Evolutionary conservation across 2,329 filamentous ascomycete genomes (phyloP).

Genomic region (Arthrobotrys musiformis): DNA sequence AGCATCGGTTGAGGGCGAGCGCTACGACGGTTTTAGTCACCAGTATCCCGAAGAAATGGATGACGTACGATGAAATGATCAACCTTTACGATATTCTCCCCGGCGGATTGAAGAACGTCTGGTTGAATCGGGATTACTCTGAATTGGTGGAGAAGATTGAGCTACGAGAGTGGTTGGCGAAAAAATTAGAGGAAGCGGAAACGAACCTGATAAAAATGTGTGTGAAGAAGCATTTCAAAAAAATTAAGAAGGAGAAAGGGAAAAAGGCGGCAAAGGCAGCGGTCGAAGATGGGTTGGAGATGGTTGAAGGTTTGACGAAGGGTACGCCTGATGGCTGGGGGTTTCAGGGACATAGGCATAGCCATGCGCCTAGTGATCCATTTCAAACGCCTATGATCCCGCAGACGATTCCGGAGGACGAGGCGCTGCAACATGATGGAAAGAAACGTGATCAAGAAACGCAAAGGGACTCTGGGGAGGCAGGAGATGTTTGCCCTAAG

Average conservation of each 20-base stretch:
- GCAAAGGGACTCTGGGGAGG: constrained; percentile 57
- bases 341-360: constrained; percentile 43
- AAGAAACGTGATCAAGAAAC: constrained; percentile 39
- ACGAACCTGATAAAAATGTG: constrained; percentile 83
- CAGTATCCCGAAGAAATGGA: constrained; percentile 90
- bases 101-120: constrained; percentile 92
- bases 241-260: constrained; percentile 73
- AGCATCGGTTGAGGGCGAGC: constrained; percentile 91
- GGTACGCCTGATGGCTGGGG: constrained; percentile 44
- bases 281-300: constrained; percentile 61
- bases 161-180: constrained; percentile 76
- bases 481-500: constrained; percentile 7
- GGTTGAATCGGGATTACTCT: constrained; percentile 92
- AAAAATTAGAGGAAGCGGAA: constrained; percentile 80
- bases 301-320: constrained; percentile 40
- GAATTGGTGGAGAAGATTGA: constrained; percentile 85
- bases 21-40: constrained; percentile 95
- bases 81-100: constrained; percentile 95
- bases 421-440: constrained; percentile 30
- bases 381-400: constrained; percentile 32
- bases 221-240: constrained; percentile 81
- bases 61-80: constrained; percentile 80
- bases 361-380: constrained; percentile 40
- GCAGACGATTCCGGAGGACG: constrained; percentile 29
- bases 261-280: constrained; percentile 69